phyloP scores from a whole-genome alignment of 768 basidiomycete species.

The Calocybe indica region DNA sequence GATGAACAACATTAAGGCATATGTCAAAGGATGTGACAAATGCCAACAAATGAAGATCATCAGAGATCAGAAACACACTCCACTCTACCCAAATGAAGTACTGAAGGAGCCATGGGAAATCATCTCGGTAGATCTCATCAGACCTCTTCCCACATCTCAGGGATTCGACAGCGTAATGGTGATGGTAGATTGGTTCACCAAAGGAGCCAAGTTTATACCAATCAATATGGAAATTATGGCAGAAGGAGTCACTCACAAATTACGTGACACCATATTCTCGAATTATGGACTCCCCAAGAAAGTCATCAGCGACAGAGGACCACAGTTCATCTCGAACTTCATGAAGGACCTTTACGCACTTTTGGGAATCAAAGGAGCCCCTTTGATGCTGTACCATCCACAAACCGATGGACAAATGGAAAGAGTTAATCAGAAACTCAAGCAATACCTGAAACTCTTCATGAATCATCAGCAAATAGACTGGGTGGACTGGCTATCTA shows the following conservation, averaged over 20 bases:
- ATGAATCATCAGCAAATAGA: constrained; percentile 20
- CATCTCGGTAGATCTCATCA: constrained; percentile 31
- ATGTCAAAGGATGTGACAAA: not conserved
- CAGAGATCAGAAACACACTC: constrained; percentile 14
- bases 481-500: constrained; percentile 22
- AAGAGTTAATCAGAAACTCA: not conserved
- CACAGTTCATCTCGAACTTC: too few relatives aligned
- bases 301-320: too few relatives aligned
- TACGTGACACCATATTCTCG: too few relatives aligned
- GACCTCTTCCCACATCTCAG: constrained; percentile 25
- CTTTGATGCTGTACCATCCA: too few relatives aligned
- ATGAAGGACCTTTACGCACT: too few relatives aligned
- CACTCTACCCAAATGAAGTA: constrained; percentile 12
- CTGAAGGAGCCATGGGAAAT: constrained; percentile 21
- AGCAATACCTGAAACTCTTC: constrained; percentile 20
- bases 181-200: constrained; percentile 15
- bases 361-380: too few relatives aligned
- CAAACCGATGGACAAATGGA: too few relatives aligned
- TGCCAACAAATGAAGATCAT: not conserved
- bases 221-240: constrained; percentile 12
- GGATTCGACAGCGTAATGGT: constrained; percentile 29
- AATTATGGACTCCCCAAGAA: too few relatives aligned
- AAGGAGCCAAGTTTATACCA: constrained; percentile 15
- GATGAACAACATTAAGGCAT: not conserved
- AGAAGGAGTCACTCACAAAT: constrained; percentile 4